These are phyloP conservation scores for Schrenkiella parvula DNA, from an alignment of 345 rosid species.

Conservation along the genomic window DNA sequence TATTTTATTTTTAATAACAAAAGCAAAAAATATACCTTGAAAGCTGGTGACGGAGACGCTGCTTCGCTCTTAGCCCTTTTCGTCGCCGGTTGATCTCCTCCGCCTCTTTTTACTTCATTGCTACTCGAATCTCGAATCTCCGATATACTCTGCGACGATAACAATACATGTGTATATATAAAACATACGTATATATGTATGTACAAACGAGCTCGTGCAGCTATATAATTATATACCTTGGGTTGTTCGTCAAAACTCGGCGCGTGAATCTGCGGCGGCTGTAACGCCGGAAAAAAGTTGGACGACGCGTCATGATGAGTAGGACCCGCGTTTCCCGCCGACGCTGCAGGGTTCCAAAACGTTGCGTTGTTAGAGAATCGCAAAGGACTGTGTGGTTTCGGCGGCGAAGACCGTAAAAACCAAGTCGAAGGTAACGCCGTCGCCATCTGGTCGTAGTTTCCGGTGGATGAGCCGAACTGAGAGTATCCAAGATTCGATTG, in stretches of 20 bases:
- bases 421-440: conserved; percentile 45
- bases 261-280: conserved; percentile 44
- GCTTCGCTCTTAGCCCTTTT: conserved; percentile 81
- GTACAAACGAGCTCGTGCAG: background rate
- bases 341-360: conserved; percentile 60
- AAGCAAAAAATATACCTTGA: conserved; percentile 60
- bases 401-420: conserved; percentile 71
- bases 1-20: conserved; percentile 3
- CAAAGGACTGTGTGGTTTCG: conserved; percentile 47
- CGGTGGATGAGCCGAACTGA: conserved; percentile 24
- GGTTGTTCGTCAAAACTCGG: conserved; percentile 48
- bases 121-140: conserved; percentile 51
- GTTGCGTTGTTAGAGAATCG: conserved; percentile 90
- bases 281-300: conserved; percentile 53
- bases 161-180: background rate
- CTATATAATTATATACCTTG: conserved; percentile 32
- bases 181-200: background rate
- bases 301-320: conserved; percentile 53
- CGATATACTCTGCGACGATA: conserved; percentile 38
- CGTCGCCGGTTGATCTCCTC: conserved; percentile 48
- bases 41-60: conserved; percentile 74
- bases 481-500: conserved; percentile 19
- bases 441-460: conserved; percentile 25
- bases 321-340: conserved; percentile 51
- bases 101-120: conserved; percentile 68